phyloP scores from a whole-genome alignment of 2,329 filamentous ascomycete genomes.

The Aspergillus pseudoglaucus region DNA sequence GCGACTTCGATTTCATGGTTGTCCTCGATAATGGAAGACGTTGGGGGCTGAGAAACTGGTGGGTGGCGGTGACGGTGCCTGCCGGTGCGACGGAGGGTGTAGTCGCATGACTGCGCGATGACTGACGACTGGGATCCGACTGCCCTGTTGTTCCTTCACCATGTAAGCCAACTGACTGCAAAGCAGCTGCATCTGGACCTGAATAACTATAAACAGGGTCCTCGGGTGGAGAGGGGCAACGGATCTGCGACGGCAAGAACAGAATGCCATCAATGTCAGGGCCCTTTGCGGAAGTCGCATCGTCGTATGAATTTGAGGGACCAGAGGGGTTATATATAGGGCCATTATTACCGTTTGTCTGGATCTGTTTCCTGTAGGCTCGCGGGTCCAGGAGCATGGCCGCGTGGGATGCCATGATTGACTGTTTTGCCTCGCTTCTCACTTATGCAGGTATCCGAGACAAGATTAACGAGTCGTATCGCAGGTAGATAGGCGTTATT shows the following conservation, averaged over 20 bases:
- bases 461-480: neutral
- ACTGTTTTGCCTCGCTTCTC: conserved; percentile 3
- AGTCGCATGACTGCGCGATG: conserved; percentile 5
- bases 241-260: conserved; percentile 8
- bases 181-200: conserved; percentile 6
- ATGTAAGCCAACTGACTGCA: conserved; percentile 14
- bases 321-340: conserved; percentile 5
- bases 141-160: conserved; percentile 15
- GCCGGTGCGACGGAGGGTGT: conserved; percentile 15
- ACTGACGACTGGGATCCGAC: conserved; percentile 9
- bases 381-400: conserved; percentile 41
- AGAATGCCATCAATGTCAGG: conserved; percentile 7
- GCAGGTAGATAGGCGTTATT: neutral
- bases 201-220: conserved; percentile 10
- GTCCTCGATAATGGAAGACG: conserved; percentile 7
- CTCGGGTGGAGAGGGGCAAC: conserved; percentile 8
- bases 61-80: conserved; percentile 19
- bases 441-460: conserved; percentile 12
- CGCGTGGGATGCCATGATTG: conserved; percentile 34
- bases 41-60: conserved; percentile 16
- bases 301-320: conserved; percentile 6
- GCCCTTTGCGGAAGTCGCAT: conserved; percentile 1
- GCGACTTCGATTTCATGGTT: conserved; percentile 9
- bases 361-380: conserved; percentile 31
- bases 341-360: conserved; percentile 26